These are phyloP conservation scores for Apophysomyces variabilis DNA, from an alignment of 371 early-diverging fungal species.

Conservation along the genomic window DNA sequence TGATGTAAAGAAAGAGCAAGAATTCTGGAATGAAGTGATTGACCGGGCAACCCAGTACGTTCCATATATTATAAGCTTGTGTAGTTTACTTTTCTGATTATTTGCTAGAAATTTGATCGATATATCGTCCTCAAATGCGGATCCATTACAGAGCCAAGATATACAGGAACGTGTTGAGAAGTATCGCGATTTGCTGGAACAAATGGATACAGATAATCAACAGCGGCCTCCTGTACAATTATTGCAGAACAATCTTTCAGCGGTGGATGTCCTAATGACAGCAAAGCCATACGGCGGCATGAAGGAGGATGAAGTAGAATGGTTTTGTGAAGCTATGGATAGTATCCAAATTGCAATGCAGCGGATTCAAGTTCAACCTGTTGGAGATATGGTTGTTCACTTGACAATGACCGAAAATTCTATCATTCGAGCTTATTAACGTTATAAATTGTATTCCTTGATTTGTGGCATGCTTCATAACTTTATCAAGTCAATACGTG, in stretches of 20 bases:
- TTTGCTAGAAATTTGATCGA: constrained; percentile 51
- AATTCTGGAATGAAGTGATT: constrained; percentile 52
- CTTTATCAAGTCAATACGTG: constrained; percentile 67
- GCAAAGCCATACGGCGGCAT: constrained; percentile 38
- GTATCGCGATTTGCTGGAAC: constrained; percentile 40
- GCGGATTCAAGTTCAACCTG: constrained; percentile 47
- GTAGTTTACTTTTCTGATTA: neutral
- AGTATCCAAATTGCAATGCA: constrained; percentile 48
- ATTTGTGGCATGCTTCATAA: constrained; percentile 37
- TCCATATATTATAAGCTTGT: neutral
- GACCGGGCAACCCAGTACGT: constrained; percentile 52
- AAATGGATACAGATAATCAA: constrained; percentile 6
- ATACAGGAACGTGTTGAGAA: constrained; percentile 48
- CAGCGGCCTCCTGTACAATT: neutral
- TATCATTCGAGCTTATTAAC: constrained; percentile 9
- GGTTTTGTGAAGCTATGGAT: constrained; percentile 49
- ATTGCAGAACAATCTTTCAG: constrained; percentile 7
- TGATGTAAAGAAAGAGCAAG: constrained; percentile 50
- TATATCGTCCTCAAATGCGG: constrained; percentile 49
- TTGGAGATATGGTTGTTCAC: constrained; percentile 57
- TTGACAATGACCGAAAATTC: constrained; percentile 41
- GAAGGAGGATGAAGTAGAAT: constrained; percentile 24
- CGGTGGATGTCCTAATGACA: constrained; percentile 18
- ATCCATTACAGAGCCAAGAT: constrained; percentile 53
- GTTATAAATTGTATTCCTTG: neutral